Conservation (phyloP, 192 early-diverging fungal species). For the Fimicolochytrium jonesii region DNA sequence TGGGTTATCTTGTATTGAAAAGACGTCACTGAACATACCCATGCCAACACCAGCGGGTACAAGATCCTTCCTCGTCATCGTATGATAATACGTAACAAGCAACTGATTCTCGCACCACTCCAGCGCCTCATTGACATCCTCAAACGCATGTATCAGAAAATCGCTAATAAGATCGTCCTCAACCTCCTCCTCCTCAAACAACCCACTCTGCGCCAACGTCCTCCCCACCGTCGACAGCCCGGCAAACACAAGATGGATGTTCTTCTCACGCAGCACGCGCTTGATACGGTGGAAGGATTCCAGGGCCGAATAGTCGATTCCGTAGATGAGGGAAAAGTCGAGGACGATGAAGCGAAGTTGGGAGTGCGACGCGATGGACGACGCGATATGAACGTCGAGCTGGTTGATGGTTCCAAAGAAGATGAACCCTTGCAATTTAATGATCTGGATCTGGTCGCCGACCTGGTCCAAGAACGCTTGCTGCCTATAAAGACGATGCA, state of each 20-base stretch:
- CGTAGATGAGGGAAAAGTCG: constrained; percentile 83
- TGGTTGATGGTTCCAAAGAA: constrained; percentile 95
- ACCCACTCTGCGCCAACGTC: constrained; percentile 30
- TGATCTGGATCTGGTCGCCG: constrained; percentile 78
- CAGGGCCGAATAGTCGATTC: constrained; percentile 73
- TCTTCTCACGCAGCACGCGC: constrained; percentile 60
- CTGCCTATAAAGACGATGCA: constrained; percentile 83
- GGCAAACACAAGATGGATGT: constrained; percentile 81
- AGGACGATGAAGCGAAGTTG: constrained; percentile 83
- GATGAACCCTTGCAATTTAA: constrained; percentile 90
- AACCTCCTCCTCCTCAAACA: constrained; percentile 61
- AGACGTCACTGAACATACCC: too few species aligned
- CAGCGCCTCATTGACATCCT: constrained; percentile 78
- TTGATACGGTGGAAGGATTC: constrained; percentile 86
- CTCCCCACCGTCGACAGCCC: constrained; percentile 44
- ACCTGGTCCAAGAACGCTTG: constrained; percentile 80
- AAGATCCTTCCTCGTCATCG: constrained; percentile 26
- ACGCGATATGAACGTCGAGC: constrained; percentile 34
- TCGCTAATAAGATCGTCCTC: constrained; percentile 38
- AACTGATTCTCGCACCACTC: constrained; percentile 94
- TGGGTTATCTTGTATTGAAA: too few species aligned
- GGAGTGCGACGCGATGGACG: constrained; percentile 38
- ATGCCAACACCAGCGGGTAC: too few species aligned
- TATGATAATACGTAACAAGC: constrained; percentile 64
- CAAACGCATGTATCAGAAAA: constrained; percentile 68